Conservation (phyloP, 495 filamentous ascomycete species). For the Apiosordaria backusii region DNA sequence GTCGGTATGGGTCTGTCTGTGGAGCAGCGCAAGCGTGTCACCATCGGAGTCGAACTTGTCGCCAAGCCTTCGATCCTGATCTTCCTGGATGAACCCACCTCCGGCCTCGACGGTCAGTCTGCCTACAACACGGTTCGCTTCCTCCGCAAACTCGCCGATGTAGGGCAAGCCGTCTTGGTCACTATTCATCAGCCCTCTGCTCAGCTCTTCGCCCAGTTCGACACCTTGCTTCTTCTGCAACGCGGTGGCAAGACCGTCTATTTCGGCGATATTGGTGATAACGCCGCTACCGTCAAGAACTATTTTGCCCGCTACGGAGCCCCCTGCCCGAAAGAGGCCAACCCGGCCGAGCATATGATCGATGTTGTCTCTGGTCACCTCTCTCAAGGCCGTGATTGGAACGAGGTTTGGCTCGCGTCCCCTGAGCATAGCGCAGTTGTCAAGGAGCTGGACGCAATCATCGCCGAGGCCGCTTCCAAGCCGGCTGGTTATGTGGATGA, state of each 20-base stretch:
- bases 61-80: constrained; percentile 76
- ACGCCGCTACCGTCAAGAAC: constrained; percentile 35
- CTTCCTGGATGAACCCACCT: constrained; percentile 78
- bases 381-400: constrained; percentile 67
- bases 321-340: constrained; percentile 61
- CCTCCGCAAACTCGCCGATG: constrained; percentile 74
- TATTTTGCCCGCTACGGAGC: constrained; percentile 64
- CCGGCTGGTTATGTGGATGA: constrained; percentile 27
- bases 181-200: constrained; percentile 78
- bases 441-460: constrained; percentile 62
- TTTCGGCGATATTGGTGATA: constrained; percentile 54
- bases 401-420: constrained; percentile 67
- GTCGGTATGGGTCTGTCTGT: constrained; percentile 57
- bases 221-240: constrained; percentile 63
- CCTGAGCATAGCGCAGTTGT: constrained; percentile 59
- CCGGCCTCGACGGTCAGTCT: constrained; percentile 81
- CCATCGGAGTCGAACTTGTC: constrained; percentile 90
- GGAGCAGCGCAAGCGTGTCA: constrained; percentile 60
- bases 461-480: constrained; percentile 30
- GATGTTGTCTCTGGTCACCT: constrained; percentile 66
- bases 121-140: constrained; percentile 79
- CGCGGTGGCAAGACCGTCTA: constrained; percentile 66
- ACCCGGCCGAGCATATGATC: constrained; percentile 81
- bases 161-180: constrained; percentile 66
- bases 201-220: constrained; percentile 70